Base-by-base conservation (phyloP, 73 alveolate species). In the Paramecium octaurelia region DNA sequence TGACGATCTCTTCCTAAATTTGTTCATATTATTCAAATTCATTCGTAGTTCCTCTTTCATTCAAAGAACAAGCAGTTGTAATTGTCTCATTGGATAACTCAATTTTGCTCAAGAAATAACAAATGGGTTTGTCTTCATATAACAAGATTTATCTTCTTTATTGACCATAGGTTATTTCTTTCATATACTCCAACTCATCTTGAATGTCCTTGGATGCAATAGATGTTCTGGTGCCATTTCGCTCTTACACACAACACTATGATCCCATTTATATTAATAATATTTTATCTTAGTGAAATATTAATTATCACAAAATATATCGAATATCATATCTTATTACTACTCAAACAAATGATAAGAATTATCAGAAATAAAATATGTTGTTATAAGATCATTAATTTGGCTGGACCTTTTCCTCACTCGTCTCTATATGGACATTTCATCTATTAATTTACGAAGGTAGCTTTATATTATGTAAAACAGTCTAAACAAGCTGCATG, bases 381-480 rank as follows among this genome's bases (percentile, higher is more conserved):
- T 18, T 18, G 31, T 54, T 54, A 54, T 54, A 54, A 54, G 31
- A 54, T 54, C 31, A 54, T 54, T n/a, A 54, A 54, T 2, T 18
- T 18, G 18, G 6, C 6, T 10, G 29, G 21, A 6, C 31, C 8
- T 68, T 16, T 68, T 14, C 36, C 8, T 36, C 87, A 36, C 16
- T 34, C 68, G 35, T 73, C 87, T 18, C 87, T 73, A 36, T 34
- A 73, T 34, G 87, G 87, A 73, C 87, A 73, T 73, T 31, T 36
- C 4, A 73, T 34, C 18, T 31, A 23, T 35, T 31, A 35, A 18
- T 40, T 43, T 0, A 34, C 16, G n/a, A 31, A 70, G 6, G 86
- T 12, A 6, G 48, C 34, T 31, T 73, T 16, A 20, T 73, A 73
- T 36, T 73, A 31, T 21, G 20, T 9, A 34, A 4, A 73, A 73